Conservation (phyloP, 2,329 filamentous ascomycete species). For the Waltergamsia citrina region DNA sequence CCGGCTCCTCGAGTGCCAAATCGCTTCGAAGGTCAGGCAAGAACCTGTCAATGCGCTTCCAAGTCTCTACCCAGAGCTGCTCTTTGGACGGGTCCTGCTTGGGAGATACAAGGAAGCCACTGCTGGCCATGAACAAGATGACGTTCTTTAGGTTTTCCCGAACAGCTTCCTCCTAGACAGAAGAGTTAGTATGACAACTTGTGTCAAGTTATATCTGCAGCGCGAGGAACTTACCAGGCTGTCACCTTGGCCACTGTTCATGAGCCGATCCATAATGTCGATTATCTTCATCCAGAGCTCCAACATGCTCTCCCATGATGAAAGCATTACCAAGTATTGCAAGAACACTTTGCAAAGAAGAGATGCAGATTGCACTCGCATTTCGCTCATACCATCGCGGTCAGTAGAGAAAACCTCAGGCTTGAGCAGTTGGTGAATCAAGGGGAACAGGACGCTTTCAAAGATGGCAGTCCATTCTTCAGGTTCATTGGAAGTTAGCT, state of each 20-base stretch:
- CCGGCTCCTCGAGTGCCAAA: slow-evolving; percentile 39
- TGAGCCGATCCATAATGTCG: slow-evolving; percentile 88
- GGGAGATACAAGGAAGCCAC: slow-evolving; percentile 71
- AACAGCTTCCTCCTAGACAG: slow-evolving; percentile 75
- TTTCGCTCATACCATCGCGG: slow-evolving; percentile 89
- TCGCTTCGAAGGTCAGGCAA: slow-evolving; percentile 50
- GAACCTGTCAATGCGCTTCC: slow-evolving; percentile 58
- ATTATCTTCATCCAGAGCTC: slow-evolving; percentile 89
- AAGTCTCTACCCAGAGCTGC: slow-evolving; percentile 52
- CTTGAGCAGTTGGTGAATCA: slow-evolving; percentile 80
- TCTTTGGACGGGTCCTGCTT: slow-evolving; percentile 43
- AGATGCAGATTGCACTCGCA: slow-evolving; percentile 81
- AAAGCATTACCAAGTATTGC: slow-evolving; percentile 80
- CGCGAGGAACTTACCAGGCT: slow-evolving; percentile 74
- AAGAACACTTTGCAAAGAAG: slow-evolving; percentile 92
- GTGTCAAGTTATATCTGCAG: no score
- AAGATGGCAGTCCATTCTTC: slow-evolving; percentile 95
- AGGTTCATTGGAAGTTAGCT: slow-evolving; percentile 74
- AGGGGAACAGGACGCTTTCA: slow-evolving; percentile 82
- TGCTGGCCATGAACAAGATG: slow-evolving; percentile 86
- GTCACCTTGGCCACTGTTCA: slow-evolving; percentile 91
- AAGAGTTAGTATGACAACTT: slow-evolving; percentile 1
- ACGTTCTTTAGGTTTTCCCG: slow-evolving; percentile 95
- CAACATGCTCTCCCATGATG: slow-evolving; percentile 79
- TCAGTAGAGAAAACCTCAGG: slow-evolving; percentile 92